A percentile compares a stretch with the other conserved stretches of the same genome.
These are phyloP conservation scores for Sarocladium strictum DNA, from an alignment of 2,329 filamentous ascomycete species.

Conservation along the genomic window DNA sequence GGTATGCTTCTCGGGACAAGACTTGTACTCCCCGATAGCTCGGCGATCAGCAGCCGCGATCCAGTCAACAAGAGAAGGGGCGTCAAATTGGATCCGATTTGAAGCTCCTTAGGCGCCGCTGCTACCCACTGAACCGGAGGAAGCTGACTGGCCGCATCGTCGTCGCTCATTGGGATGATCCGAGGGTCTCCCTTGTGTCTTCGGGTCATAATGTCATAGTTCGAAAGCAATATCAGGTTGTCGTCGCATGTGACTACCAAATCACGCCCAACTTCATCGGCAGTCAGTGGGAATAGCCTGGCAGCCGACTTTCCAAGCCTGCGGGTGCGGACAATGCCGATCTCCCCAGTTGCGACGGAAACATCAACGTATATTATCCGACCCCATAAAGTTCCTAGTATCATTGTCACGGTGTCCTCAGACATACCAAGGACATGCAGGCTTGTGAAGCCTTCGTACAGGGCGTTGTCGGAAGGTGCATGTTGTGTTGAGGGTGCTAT, in stretches of 20 bases:
- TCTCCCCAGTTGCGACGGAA: constrained; percentile 14
- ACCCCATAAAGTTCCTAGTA: constrained; percentile 46
- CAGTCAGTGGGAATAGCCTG: constrained; percentile 23
- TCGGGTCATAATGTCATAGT: constrained; percentile 22
- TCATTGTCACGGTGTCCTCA: constrained; percentile 23
- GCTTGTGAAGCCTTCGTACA: constrained; percentile 39
- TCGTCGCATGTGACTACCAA: constrained; percentile 45
- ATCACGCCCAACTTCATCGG: constrained; percentile 17
- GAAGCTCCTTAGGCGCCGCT: neutral
- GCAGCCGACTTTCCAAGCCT: constrained; percentile 30
- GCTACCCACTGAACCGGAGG: constrained; percentile 42
- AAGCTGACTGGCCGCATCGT: constrained; percentile 37
- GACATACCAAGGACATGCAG: constrained; percentile 29
- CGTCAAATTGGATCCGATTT: neutral
- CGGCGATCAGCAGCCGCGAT: constrained; percentile 44
- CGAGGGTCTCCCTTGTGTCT: constrained; percentile 25
- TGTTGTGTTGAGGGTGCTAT: constrained; percentile 1
- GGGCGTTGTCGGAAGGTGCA: neutral
- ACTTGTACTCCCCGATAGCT: constrained; percentile 39
- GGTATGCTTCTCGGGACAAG: constrained; percentile 45
- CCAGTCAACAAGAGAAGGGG: constrained; percentile 40
- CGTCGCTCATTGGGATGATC: constrained; percentile 12
- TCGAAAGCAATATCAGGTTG: constrained; percentile 36
- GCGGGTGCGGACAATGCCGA: constrained; percentile 23
- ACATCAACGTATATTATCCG: constrained; percentile 37